phyloP scores from a whole-genome alignment of 2,329 filamentous ascomycete genomes.

The Truncatella angustata region DNA sequence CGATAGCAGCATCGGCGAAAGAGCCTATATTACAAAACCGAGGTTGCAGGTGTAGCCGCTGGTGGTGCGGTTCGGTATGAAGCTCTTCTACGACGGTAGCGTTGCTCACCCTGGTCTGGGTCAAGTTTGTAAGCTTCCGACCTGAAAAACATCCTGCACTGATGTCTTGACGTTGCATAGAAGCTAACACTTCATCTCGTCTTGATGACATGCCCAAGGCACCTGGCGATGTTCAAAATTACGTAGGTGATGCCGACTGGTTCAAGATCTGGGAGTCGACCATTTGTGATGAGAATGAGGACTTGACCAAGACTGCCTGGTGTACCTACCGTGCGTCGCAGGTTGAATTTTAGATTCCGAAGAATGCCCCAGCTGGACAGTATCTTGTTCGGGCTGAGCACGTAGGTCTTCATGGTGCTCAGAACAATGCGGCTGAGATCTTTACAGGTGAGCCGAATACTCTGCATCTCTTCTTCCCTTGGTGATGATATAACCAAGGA shows the following conservation, averaged over 20 bases:
- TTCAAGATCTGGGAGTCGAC: slow-evolving; percentile 16
- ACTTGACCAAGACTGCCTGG: slow-evolving; percentile 12
- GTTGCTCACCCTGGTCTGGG: slow-evolving; percentile 11
- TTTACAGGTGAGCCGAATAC: not conserved
- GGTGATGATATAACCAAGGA: not conserved
- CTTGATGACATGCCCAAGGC: not conserved
- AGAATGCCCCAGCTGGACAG: slow-evolving; percentile 17
- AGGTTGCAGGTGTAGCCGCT: not conserved
- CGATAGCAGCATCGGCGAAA: not conserved
- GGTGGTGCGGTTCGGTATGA: not conserved
- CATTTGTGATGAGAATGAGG: not conserved
- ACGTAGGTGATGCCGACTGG: slow-evolving; percentile 18
- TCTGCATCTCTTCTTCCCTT: slow-evolving; percentile 16
- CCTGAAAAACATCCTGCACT: slow-evolving; percentile 11
- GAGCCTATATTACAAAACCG: not conserved
- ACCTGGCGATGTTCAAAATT: slow-evolving; percentile 7
- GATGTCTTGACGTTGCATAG: too few relatives aligned
- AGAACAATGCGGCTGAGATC: slow-evolving; percentile 12
- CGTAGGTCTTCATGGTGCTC: slow-evolving; percentile 21
- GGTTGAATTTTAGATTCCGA: slow-evolving; percentile 17
- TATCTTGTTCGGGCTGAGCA: slow-evolving; percentile 22
- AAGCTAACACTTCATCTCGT: too few relatives aligned
- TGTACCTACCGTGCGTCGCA: slow-evolving; percentile 17
- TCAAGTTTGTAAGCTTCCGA: slow-evolving; percentile 12
- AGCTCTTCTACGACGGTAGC: slow-evolving; percentile 4